These are phyloP conservation scores for Boletus sp. DNA, from an alignment of 768 basidiomycete species.

Conservation along the genomic window DNA sequence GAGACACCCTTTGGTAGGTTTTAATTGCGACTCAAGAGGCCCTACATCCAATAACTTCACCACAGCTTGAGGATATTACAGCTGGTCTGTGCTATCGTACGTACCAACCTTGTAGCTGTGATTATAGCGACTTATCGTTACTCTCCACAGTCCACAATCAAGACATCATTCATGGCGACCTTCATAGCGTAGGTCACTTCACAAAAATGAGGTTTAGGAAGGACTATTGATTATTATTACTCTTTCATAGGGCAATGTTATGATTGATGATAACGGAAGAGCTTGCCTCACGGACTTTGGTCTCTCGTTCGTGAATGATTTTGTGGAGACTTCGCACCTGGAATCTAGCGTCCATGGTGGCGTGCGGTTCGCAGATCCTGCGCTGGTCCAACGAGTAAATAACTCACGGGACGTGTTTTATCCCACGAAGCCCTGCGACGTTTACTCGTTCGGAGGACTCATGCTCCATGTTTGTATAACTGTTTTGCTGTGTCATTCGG, in stretches of 20 bases:
- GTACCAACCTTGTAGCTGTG: neutral
- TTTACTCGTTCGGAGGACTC: conserved; percentile 38
- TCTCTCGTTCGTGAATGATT: conserved; percentile 29
- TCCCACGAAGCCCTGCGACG: conserved; percentile 21
- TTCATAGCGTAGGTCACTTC: conserved; percentile 31
- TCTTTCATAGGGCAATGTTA: conserved; percentile 37
- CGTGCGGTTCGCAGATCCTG: conserved; percentile 46
- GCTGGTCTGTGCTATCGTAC: conserved; percentile 26
- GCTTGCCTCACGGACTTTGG: conserved; percentile 53
- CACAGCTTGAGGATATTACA: conserved; percentile 23
- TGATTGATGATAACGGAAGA: conserved; percentile 38
- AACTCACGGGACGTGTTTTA: neutral
- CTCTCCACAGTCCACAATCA: conserved; percentile 21
- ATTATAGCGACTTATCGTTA: neutral
- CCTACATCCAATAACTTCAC: neutral
- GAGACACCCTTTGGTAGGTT: conserved; percentile 17
- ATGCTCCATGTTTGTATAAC: conserved; percentile 23
- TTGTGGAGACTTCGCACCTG: conserved; percentile 26
- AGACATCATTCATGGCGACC: conserved; percentile 34
- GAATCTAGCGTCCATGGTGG: conserved; percentile 39
- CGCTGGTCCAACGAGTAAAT: conserved; percentile 16
- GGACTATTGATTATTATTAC: neutral
- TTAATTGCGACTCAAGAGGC: neutral
- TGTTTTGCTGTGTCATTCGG: neutral
- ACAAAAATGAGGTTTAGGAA: neutral